Conservation (phyloP, 2,329 filamentous ascomycete species). For the Aspergillus amoenus region DNA sequence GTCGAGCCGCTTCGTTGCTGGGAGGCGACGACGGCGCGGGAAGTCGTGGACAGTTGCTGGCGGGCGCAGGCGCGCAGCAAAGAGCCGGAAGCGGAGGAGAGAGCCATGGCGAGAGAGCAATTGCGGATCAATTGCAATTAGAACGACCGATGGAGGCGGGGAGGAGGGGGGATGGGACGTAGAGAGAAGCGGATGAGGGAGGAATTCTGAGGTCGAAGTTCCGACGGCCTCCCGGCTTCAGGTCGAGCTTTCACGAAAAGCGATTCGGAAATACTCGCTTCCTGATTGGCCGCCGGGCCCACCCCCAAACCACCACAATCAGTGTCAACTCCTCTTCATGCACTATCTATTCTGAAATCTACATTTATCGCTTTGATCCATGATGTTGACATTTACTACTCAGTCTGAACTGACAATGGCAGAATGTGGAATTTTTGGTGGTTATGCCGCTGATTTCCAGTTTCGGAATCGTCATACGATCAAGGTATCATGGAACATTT, state of each 20-base stretch:
- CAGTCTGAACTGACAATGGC: neutral
- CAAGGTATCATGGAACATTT: neutral
- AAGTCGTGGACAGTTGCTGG: constrained; percentile 46
- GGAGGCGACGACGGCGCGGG: constrained; percentile 42
- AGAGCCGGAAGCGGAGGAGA: constrained; percentile 67
- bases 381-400: too few species aligned
- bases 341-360: neutral
- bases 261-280: constrained; percentile 37
- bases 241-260: constrained; percentile 38
- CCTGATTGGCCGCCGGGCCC: constrained; percentile 38
- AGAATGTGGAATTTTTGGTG: neutral
- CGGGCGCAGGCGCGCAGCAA: constrained; percentile 61
- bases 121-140: constrained; percentile 35
- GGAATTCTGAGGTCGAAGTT: constrained; percentile 41
- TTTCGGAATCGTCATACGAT: neutral
- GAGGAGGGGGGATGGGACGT: constrained; percentile 19
- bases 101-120: constrained; percentile 43
- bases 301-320: constrained; percentile 7
- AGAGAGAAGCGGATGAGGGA: constrained; percentile 27
- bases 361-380: too few species aligned
- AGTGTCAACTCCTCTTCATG: constrained; percentile 4
- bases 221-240: constrained; percentile 28
- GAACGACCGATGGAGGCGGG: constrained; percentile 20
- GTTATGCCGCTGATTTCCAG: neutral
- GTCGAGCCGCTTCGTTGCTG: constrained; percentile 45